Evolutionary conservation across 2,329 filamentous ascomycete genomes (phyloP).

Genomic region (Stachybotrys chartarum): DNA sequence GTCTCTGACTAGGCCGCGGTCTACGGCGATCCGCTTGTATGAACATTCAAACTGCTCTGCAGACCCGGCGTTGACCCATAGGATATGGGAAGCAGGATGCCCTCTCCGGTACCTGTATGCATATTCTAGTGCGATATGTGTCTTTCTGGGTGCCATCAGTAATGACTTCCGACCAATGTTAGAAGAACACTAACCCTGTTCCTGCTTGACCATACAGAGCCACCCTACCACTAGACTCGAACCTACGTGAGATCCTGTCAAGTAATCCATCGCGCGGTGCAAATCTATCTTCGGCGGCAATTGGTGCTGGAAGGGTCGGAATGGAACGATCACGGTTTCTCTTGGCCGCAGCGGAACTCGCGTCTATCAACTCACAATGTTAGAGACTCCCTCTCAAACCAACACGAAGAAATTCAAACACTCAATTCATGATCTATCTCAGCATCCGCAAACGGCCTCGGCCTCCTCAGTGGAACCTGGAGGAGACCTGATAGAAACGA

Average conservation of each 20-base stretch:
- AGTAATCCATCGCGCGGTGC: not conserved
- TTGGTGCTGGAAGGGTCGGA: not conserved
- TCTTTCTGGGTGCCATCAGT: not conserved
- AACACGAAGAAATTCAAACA: not conserved
- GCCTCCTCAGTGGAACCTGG: not conserved
- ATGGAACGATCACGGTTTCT: not conserved
- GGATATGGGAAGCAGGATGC: not conserved
- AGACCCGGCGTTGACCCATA: constrained; percentile 2
- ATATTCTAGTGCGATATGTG: constrained; percentile 6
- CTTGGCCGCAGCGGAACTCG: not conserved
- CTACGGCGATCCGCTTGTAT: constrained; percentile 2
- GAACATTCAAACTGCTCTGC: constrained; percentile 4
- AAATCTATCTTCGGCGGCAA: not conserved
- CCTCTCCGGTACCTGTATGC: not conserved
- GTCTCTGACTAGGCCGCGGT: not conserved
- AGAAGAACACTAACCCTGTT: not conserved
- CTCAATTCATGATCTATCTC: not conserved
- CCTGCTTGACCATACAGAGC: not conserved
- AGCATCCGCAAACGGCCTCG: too few species aligned
- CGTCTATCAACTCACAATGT: not conserved
- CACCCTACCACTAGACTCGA: not conserved
- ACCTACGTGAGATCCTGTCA: not conserved
- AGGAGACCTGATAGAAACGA: not conserved
- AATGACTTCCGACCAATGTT: not conserved
- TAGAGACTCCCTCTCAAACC: not conserved